Conservation (phyloP, 2,329 filamentous ascomycete genomes). For the Fusarium brachygibbosum region DNA sequence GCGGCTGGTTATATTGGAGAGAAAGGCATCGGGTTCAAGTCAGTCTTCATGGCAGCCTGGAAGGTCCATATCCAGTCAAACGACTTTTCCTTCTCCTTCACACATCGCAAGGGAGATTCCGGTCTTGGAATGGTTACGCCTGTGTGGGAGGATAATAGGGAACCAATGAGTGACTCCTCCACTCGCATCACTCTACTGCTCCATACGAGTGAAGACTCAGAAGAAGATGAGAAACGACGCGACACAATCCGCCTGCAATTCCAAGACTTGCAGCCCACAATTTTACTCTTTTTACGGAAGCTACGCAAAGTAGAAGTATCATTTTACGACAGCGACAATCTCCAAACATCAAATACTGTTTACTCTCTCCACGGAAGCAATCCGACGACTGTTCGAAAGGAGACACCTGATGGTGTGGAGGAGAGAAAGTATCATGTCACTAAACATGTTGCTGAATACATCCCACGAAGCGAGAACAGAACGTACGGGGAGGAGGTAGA, state of each 20-base stretch:
- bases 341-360: slow-evolving; percentile 2
- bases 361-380: slow-evolving; percentile 32
- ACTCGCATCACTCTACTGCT: slow-evolving; percentile 58
- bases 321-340: slow-evolving; percentile 46
- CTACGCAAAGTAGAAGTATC: slow-evolving; percentile 52
- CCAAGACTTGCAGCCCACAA: slow-evolving; percentile 54
- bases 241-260: slow-evolving; percentile 54
- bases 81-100: slow-evolving; percentile 60
- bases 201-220: slow-evolving; percentile 46
- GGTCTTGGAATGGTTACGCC: slow-evolving; percentile 67
- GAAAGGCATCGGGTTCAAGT: slow-evolving; percentile 67
- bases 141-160: slow-evolving; percentile 54
- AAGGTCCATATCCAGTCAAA: slow-evolving; percentile 62
- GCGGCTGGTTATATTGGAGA: slow-evolving; percentile 62
- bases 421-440: slow-evolving; percentile 49
- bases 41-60: slow-evolving; percentile 62
- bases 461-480: slow-evolving; percentile 55
- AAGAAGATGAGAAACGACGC: slow-evolving; percentile 28
- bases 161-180: slow-evolving; percentile 18
- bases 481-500: slow-evolving; percentile 49
- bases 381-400: slow-evolving; percentile 20
- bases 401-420: background rate
- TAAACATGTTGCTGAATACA: slow-evolving; percentile 45
- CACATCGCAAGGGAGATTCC: slow-evolving; percentile 54
- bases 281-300: slow-evolving; percentile 61